Evolutionary conservation across 257 asterid species (phyloP).

Genomic region (Lycium barbarum): DNA sequence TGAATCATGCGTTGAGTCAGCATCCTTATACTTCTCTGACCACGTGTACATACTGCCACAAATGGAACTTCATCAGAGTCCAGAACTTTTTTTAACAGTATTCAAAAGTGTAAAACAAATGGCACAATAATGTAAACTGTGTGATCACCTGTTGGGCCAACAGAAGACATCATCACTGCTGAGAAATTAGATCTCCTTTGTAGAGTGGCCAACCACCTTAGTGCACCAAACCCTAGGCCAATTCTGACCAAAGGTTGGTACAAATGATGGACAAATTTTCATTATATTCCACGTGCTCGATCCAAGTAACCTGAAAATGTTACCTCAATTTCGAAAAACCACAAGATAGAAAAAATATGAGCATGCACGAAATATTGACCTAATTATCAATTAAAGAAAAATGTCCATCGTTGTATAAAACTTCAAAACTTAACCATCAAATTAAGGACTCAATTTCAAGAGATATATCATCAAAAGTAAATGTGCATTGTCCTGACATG

Average conservation of each 20-base stretch:
- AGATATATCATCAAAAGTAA: not conserved
- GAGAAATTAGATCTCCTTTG: slow-evolving; percentile 64
- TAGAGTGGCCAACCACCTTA: slow-evolving; percentile 68
- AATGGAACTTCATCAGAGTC: not conserved
- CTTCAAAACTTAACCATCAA: not conserved
- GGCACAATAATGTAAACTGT: slow-evolving; percentile 43
- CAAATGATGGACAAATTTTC: slow-evolving; percentile 53
- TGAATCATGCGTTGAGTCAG: slow-evolving; percentile 83
- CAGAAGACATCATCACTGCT: slow-evolving; percentile 48
- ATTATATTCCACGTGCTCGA: slow-evolving; percentile 79
- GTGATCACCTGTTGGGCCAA: slow-evolving; percentile 46
- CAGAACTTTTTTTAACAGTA: not conserved
- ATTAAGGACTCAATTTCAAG: not conserved
- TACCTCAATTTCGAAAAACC: not conserved
- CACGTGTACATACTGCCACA: slow-evolving; percentile 52
- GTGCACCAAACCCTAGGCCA: slow-evolving; percentile 83
- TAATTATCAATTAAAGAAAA: not conserved
- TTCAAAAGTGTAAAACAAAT: not conserved
- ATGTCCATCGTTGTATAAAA: not conserved
- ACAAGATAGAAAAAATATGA: not conserved
- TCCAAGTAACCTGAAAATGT: slow-evolving; percentile 73
- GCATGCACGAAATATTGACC: not conserved
- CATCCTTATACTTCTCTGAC: slow-evolving; percentile 58
- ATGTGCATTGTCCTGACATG: too few relatives aligned
- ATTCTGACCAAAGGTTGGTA: slow-evolving; percentile 69